These are phyloP conservation scores for Russula abietina DNA, from an alignment of 768 basidiomycete genomes.

Conservation along the genomic window DNA sequence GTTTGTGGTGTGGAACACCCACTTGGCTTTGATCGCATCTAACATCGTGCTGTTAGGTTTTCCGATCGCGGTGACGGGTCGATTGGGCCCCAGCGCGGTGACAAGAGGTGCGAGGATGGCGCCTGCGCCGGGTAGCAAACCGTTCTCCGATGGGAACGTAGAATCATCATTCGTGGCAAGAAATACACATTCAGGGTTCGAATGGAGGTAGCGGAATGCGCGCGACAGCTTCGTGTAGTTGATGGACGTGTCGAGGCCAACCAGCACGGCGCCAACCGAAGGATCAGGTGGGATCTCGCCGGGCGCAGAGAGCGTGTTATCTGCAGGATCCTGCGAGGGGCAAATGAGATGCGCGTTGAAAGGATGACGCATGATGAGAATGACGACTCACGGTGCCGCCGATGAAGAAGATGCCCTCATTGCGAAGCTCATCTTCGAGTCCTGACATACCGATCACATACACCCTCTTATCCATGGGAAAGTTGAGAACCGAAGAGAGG, in stretches of 20 bases:
- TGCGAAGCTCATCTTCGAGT: slow-evolving; percentile 86
- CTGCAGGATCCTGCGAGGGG: slow-evolving; percentile 70
- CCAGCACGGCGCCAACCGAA: slow-evolving; percentile 85
- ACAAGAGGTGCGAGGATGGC: slow-evolving; percentile 77
- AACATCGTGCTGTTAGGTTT: slow-evolving; percentile 92
- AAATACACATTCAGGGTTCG: slow-evolving; percentile 76
- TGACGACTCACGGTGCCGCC: slow-evolving; percentile 73
- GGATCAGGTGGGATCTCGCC: slow-evolving; percentile 71
- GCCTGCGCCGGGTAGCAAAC: slow-evolving; percentile 80
- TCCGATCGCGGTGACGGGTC: slow-evolving; percentile 72
- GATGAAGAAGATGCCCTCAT: slow-evolving; percentile 71
- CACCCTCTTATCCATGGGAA: slow-evolving; percentile 88
- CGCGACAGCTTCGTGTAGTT: slow-evolving; percentile 95
- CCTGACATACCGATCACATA: slow-evolving; percentile 93
- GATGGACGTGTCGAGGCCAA: slow-evolving; percentile 79
- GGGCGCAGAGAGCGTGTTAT: slow-evolving; percentile 69
- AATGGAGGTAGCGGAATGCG: slow-evolving; percentile 82
- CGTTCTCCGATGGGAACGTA: slow-evolving; percentile 74
- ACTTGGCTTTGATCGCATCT: slow-evolving; percentile 84
- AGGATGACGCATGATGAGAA: slow-evolving; percentile 6
- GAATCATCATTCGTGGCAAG: slow-evolving; percentile 91
- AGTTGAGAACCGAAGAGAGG: slow-evolving; percentile 79
- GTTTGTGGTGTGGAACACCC: slow-evolving; percentile 22
- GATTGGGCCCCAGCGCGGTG: slow-evolving; percentile 49
- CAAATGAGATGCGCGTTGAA: slow-evolving; percentile 13